Base-by-base conservation (phyloP, 805 yeast species). In the Cyberlindnera euphorbiae region DNA sequence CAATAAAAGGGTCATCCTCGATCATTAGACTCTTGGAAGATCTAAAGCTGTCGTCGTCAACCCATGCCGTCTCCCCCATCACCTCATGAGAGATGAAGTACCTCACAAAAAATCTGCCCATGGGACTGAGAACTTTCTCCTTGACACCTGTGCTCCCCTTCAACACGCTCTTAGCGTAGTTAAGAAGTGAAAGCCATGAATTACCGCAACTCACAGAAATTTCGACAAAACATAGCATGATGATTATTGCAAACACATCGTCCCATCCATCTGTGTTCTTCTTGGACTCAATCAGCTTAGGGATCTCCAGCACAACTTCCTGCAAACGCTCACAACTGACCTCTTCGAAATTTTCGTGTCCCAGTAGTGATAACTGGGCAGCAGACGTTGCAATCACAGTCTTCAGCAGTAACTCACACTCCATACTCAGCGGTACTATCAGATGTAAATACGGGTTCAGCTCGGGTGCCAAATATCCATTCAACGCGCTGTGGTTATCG, bases 21-120 rank as follows among this genome's bases (percentile, higher is more conserved):
- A 51, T 50, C 8, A 48, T 50, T 8, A 46, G 21, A 13, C 29
- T 35, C 26, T 30, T 39, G 12, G 16, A 16, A n/a, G 32, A 41
- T 12, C 41, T 29, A 18, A 26, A 23, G 8, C 37, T 29, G 13
- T 35, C 36, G 22, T 55, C 56, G 28, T 49, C 46, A 14, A 52
- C 49, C 67, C 66, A 63, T 2, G 65, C 67, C 0, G 71, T 66
- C 32, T 63, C 67, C 4, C 69, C 67, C 68, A 67, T 61, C 2
- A 67, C 63, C 38, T 67, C 72, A 43, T 67, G 71, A 11, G 63
- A 52, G 6, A 63, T 55, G 41, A 67, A 61, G 40, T 65, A 66
- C 13, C 67, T 39, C 6, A 61, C 52, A 38, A 64, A 63, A 35
- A 66, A 65, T 21, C 48, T 55, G 9, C 56, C 58, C 36, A 65